Percentiles rank a stretch among this genome's conserved stretches.
phyloP scores from a whole-genome alignment of 2,329 filamentous ascomycete genomes.

The Zalaria sp. region DNA sequence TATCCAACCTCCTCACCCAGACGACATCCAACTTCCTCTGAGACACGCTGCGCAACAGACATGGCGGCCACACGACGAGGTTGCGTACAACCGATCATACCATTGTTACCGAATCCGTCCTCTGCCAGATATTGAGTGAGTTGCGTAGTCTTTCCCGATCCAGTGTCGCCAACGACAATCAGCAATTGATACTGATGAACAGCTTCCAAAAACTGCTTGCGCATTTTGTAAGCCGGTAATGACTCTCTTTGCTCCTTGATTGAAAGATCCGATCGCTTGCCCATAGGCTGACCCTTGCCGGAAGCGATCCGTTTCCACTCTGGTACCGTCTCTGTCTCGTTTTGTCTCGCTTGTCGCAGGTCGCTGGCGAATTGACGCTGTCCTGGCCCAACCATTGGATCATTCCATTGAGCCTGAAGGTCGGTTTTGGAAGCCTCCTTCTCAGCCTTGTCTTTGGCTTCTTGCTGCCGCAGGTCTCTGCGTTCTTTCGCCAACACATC shows the following conservation, averaged over 20 bases:
- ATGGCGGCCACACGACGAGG: constrained; percentile 94
- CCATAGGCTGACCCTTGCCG: constrained; percentile 65
- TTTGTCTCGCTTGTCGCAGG: constrained; percentile 52
- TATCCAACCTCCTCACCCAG: constrained; percentile 91
- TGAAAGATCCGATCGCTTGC: constrained; percentile 75
- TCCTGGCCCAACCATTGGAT: constrained; percentile 82
- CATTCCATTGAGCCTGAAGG: constrained; percentile 83
- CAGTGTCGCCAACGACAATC: constrained; percentile 94
- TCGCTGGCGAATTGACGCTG: constrained; percentile 83
- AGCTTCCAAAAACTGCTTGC: constrained; percentile 74
- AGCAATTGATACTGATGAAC: constrained; percentile 78
- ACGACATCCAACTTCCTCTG: constrained; percentile 85
- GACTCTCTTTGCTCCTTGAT: constrained; percentile 92
- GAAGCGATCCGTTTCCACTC: constrained; percentile 80
- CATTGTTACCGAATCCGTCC: constrained; percentile 72
- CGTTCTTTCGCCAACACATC: constrained; percentile 80
- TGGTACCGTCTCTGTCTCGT: constrained; percentile 54
- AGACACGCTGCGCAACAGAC: constrained; percentile 92
- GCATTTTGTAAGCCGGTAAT: constrained; percentile 79
- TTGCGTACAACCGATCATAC: constrained; percentile 91
- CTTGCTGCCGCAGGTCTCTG: constrained; percentile 76
- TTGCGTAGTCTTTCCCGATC: constrained; percentile 94
- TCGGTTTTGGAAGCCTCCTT: constrained; percentile 67
- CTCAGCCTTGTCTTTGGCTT: constrained; percentile 64
- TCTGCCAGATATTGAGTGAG: constrained; percentile 91